These are phyloP conservation scores for Tetrapisispora nanseiensis DNA, from an alignment of 805 yeast genomes.

Conservation along the genomic window DNA sequence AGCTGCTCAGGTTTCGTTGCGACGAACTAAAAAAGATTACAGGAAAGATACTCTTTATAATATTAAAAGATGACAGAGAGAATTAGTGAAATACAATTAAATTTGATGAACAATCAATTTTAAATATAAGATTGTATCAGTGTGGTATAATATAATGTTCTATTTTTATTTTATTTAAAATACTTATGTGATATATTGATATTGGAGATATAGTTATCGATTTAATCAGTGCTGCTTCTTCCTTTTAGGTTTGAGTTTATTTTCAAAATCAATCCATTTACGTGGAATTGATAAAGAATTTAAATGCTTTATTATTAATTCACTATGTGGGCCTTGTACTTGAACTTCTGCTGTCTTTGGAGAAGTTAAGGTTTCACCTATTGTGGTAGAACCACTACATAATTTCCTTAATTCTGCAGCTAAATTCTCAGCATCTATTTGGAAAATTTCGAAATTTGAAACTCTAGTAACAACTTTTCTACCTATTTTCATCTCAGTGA, in stretches of 20 bases:
- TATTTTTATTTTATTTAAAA: no score
- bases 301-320: constrained; percentile 48
- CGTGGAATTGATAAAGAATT: constrained; percentile 53
- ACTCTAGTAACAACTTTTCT: constrained; percentile 71
- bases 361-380: constrained; percentile 44
- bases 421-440: constrained; percentile 52
- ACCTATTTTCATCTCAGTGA: constrained; percentile 71
- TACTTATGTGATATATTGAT: no score
- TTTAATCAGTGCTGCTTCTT: constrained; percentile 22
- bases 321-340: constrained; percentile 87
- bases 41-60: no score
- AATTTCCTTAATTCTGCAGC: constrained; percentile 61
- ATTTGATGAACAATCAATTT: no score
- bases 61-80: no score
- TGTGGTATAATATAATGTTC: no score
- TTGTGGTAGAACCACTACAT: constrained; percentile 84
- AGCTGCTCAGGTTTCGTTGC: no score
- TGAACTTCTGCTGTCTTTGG: constrained; percentile 56
- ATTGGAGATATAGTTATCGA: no score
- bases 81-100: no score
- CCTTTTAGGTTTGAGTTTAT: constrained; percentile 49
- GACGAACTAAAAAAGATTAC: no score
- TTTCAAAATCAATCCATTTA: constrained; percentile 55
- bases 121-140: not conserved
- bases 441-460: constrained; percentile 56